These are phyloP conservation scores for Alternaria postmessia DNA, from an alignment of 2,329 filamentous ascomycete species.

Conservation along the genomic window DNA sequence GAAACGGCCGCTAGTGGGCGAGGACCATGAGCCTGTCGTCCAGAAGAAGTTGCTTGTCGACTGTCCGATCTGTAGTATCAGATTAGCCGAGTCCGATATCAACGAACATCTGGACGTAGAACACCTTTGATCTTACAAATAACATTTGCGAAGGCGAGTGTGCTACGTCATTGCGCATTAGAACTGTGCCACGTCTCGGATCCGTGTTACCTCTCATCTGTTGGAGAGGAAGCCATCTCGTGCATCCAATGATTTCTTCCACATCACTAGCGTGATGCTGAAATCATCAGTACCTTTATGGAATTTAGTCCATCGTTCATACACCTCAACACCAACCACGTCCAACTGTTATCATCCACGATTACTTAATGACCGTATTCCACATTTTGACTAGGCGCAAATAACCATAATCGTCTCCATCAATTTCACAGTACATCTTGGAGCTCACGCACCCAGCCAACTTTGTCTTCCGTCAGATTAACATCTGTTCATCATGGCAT, in stretches of 20 bases:
- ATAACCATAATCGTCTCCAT: neutral
- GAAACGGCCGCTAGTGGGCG: conserved; percentile 29
- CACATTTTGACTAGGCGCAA: neutral
- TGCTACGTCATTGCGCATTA: neutral
- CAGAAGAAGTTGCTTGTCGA: conserved; percentile 37
- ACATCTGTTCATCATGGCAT: neutral
- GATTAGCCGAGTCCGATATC: conserved; percentile 44
- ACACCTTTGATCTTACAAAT: conserved; percentile 24
- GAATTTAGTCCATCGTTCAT: no score
- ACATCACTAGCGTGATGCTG: no score
- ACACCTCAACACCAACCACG: no score
- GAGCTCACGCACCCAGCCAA: neutral
- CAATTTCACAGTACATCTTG: neutral
- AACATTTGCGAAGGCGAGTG: neutral
- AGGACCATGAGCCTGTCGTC: conserved; percentile 20
- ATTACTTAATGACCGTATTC: neutral
- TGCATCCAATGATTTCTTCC: no score
- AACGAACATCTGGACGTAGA: conserved; percentile 52
- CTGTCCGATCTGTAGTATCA: conserved; percentile 52
- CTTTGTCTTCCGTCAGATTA: accelerated
- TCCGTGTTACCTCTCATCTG: neutral
- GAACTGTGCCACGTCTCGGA: neutral
- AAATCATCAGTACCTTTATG: no score
- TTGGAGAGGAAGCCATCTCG: no score
- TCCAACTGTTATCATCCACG: no score